Evolutionary conservation across 371 early-diverging fungal species (phyloP), one percentile per base, ranked within the genome.

Genomic region (Mycotypha africana): DNA sequence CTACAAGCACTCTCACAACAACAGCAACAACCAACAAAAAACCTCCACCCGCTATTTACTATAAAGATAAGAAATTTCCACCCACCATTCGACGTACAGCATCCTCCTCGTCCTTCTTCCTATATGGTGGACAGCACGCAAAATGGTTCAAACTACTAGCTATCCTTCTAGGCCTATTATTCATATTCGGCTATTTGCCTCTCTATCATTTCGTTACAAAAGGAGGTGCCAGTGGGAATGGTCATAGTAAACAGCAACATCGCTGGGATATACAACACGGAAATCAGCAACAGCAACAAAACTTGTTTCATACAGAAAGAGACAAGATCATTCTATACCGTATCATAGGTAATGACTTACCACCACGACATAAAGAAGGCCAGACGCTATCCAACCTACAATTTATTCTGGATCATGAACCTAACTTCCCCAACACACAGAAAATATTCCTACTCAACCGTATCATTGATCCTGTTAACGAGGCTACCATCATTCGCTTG

Each of bases 301-400:
- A 28, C 8, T 5, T 5, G 28, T 11, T 28, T 11, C n/a, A 28
- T 21, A 24, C 47, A 1, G 42, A 36, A 16, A 69, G 75, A 36
- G 74, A 79, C 38, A 75, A 78, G 31, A 63, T 79, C 32, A 60
- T 79, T 1, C 56, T 85, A 6, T 85, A 82, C 58, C 79, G 85
- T 30, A 82, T 85, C 45, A 69, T 85, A 39, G 85, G 85, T 36
- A 85, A 85, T 45, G 85, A 85, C 42, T 55, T 85, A 12, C 85
- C 85, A 3, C 85, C 85, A 40, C 72, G 85, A 4, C 85, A 85
- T 52, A 77, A 79, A 25, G 69, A 76, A 44, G 82, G 80, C 4
- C 85, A 85, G 45, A 81, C 82, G 1, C 59, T 84, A 5, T 76
- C 79, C 17, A 85, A 85, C 36, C 64, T 84, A 2, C 76, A 76